These are phyloP conservation scores for Plasmodium cynomolgi DNA, from an alignment of 169 alveolate genomes.

Conservation along the genomic window DNA sequence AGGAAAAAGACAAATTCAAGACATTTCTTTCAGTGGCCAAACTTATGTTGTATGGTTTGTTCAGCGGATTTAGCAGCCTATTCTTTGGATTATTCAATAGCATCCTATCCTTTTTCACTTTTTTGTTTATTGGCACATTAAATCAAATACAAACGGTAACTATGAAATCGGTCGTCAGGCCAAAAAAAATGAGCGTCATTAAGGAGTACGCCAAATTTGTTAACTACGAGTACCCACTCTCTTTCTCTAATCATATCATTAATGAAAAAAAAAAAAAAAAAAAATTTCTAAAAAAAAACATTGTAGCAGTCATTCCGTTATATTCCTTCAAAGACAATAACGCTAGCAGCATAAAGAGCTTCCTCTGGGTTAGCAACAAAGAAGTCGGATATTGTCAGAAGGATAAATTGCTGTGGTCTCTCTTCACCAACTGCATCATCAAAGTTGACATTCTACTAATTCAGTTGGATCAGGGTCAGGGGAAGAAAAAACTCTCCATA, in stretches of 20 bases:
- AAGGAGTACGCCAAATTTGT: constrained; percentile 80
- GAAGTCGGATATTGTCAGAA: constrained; percentile 71
- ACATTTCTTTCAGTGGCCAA: constrained; percentile 24
- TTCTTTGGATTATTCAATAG: constrained; percentile 78
- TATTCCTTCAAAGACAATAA: constrained; percentile 46
- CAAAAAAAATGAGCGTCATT: constrained; percentile 76
- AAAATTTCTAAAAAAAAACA: constrained; percentile 79
- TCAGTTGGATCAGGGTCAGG: constrained; percentile 28
- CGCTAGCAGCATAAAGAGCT: constrained; percentile 39
- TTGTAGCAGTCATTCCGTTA: constrained; percentile 78
- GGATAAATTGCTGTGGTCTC: constrained; percentile 66
- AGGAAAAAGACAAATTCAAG: constrained; percentile 68
- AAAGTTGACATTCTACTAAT: constrained; percentile 59
- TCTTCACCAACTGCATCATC: constrained; percentile 44
- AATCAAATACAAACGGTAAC: constrained; percentile 85
- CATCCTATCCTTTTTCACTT: constrained; percentile 78
- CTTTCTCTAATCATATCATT: constrained; percentile 81
- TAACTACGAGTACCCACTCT: constrained; percentile 82
- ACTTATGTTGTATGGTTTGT: constrained; percentile 53
- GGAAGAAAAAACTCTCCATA: neutral
- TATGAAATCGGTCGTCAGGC: constrained; percentile 83
- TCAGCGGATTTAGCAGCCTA: constrained; percentile 77
- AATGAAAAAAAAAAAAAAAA: constrained; percentile 70
- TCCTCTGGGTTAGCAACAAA: constrained; percentile 68
- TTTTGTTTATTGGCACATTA: constrained; percentile 80